Percentiles rank a stretch among this genome's conserved stretches.
phyloP scores from a whole-genome alignment of 352 stramenopile genomes.

The Phytopythium sindhum region DNA sequence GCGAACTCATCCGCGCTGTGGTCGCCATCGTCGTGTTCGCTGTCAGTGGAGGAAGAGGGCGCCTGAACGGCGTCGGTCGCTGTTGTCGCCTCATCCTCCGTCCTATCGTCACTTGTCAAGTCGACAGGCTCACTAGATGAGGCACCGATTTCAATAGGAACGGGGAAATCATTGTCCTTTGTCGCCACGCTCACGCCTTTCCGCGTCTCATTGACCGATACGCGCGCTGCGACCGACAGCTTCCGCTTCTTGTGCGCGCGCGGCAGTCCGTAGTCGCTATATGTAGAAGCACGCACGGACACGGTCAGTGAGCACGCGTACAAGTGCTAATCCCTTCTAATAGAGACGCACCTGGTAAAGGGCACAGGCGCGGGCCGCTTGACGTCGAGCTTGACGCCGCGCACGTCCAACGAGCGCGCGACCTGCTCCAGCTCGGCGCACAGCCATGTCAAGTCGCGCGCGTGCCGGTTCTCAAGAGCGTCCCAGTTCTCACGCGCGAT shows the following conservation, averaged over 20 bases:
- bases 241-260: conserved; percentile 22
- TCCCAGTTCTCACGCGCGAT: conserved; percentile 52
- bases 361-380: conserved; percentile 15
- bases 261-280: conserved; percentile 8
- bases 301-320: not conserved
- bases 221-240: conserved; percentile 6
- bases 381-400: conserved; percentile 33
- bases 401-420: conserved; percentile 44
- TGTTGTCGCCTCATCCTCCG: not conserved
- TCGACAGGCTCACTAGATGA: not conserved
- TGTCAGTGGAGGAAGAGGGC: not conserved
- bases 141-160: not conserved
- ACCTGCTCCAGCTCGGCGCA: conserved; percentile 48
- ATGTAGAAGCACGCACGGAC: not conserved
- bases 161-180: conserved; percentile 6
- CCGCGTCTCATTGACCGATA: not conserved
- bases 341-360: conserved; percentile 19
- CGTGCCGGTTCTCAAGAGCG: conserved; percentile 42
- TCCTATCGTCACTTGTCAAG: not conserved
- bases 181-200: not conserved
- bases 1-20: not conserved
- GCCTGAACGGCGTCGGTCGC: not conserved
- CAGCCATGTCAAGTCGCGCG: conserved; percentile 42
- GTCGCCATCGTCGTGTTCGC: not conserved
- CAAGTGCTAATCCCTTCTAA: too few species aligned